A percentile compares a stretch with the other conserved stretches of the same genome.
Evolutionary conservation across 768 basidiomycete genomes (phyloP).

Genomic region (Russula vinacea): DNA sequence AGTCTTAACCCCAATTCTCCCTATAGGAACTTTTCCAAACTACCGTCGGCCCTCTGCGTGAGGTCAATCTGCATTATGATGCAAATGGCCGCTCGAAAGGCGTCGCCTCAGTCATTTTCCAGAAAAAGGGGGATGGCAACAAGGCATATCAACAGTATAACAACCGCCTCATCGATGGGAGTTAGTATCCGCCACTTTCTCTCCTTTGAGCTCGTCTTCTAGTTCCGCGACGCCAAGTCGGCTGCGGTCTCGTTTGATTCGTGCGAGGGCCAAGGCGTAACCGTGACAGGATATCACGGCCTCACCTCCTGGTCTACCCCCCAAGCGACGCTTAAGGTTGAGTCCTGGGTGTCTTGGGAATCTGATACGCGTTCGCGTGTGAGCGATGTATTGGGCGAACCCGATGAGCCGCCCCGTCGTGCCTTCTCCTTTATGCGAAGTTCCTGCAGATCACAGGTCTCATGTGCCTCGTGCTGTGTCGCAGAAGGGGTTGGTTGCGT

Average conservation of each 20-base stretch:
- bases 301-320: constrained; percentile 21
- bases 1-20: constrained; percentile 7
- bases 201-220: constrained; percentile 36
- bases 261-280: constrained; percentile 24
- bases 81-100: constrained; percentile 85
- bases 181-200: constrained; percentile 80
- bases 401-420: constrained; percentile 7
- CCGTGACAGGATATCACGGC: constrained; percentile 16
- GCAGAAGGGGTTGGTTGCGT: constrained; percentile 4
- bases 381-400: constrained; percentile 15
- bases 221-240: constrained; percentile 27
- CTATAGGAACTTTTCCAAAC: constrained; percentile 85
- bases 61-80: constrained; percentile 85
- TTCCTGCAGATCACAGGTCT: constrained; percentile 21
- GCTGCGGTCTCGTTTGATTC: constrained; percentile 28
- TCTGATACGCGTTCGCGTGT: constrained; percentile 6
- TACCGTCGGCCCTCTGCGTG: constrained; percentile 83
- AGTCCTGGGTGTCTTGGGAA: constrained; percentile 18
- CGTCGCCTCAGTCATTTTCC: constrained; percentile 82
- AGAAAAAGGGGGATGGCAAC: constrained; percentile 80
- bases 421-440: constrained; percentile 17
- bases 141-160: constrained; percentile 94
- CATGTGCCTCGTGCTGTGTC: constrained; percentile 22
- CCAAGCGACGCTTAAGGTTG: constrained; percentile 10
- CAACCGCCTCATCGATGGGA: constrained; percentile 99